Evolutionary conservation across 2,329 filamentous ascomycete genomes (phyloP), one percentile per base, ranked within the genome.

Genomic region (Aspergillus ruber): DNA sequence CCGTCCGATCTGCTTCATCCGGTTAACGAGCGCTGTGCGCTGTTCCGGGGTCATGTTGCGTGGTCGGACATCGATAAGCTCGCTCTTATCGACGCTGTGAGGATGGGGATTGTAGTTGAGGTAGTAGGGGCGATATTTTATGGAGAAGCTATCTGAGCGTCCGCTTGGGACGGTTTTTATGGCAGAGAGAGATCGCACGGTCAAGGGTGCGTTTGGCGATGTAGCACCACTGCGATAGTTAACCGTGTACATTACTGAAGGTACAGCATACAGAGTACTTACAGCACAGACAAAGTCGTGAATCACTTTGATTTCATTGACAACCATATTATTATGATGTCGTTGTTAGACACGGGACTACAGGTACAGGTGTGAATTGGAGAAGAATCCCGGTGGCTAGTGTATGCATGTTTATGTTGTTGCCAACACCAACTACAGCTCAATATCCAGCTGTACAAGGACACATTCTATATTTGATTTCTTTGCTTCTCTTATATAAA

Each of bases 111-210:
- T 50, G 32, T 45, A 46, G 52, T 68, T 58, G 3, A 73, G 59
- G 42, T 71, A 72, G 54, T 66, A 74, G 0, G 69, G 67, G 4
- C 52, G 52, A 60, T 65, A 73, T n/a, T 43, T 59, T 27, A 73
- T 61, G 8, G 48, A 21, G 50, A 73, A 71, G 0, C 47, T 53
- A 43, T 72, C 68, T 4, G 58, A 46, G 10, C 56, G 61, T 4
- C 64, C 70, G 6, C 60, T 63, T 0, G 70, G 69, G 46, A 72
- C 72, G 1, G 65, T 69, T 45, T 67, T 70, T 18, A n/a, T 65
- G 59, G 54, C 69, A 71, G 0, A 74, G 57, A 0, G 53, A 38
- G 27, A 73, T 71, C 41, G 69, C 66, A 44, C 49, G 55, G 27
- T 71, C 62, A 1, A 74, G 61, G 21, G 58, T 63, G 21, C 62